Percentiles rank a stretch among this genome's conserved stretches.
These are phyloP conservation scores for Rasamsonia emersonii DNA, from an alignment of 2,329 filamentous ascomycete species.

Conservation along the genomic window DNA sequence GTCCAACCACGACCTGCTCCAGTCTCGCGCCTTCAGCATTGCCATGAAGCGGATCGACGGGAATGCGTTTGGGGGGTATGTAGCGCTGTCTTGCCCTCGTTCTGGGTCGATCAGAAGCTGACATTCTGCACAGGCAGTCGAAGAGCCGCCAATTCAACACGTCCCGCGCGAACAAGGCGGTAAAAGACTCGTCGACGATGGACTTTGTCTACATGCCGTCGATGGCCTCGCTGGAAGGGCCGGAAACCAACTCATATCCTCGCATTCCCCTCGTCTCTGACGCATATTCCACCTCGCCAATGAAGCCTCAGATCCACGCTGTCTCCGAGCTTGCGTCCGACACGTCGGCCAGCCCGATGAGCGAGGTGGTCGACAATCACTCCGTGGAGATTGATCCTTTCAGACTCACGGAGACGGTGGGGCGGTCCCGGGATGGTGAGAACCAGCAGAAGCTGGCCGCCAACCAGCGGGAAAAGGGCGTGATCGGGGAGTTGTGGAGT, in stretches of 20 bases:
- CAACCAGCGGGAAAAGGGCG: conserved; percentile 17
- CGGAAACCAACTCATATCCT: conserved; percentile 22
- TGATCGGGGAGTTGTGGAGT: conserved; percentile 26
- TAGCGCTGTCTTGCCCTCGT: too few relatives aligned
- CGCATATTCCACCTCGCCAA: conserved; percentile 23
- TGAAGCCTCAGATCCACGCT: conserved; percentile 51
- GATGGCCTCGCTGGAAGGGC: conserved; percentile 34
- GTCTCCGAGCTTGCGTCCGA: conserved; percentile 36
- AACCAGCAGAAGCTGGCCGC: conserved; percentile 28
- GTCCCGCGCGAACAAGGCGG: conserved; percentile 46
- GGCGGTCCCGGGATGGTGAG: conserved; percentile 28
- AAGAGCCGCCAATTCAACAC: conserved; percentile 53
- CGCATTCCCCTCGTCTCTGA: conserved; percentile 46
- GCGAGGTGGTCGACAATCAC: conserved; percentile 50
- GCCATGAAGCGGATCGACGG: conserved; percentile 42
- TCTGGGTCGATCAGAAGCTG: too few relatives aligned
- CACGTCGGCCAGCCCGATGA: conserved; percentile 46
- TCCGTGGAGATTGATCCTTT: conserved; percentile 49
- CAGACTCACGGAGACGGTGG: conserved; percentile 45
- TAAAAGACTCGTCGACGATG: conserved; percentile 52
- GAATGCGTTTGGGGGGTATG: conserved; percentile 31
- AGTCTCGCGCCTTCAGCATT: conserved; percentile 47
- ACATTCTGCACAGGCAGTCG: too few relatives aligned
- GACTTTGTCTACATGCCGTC: conserved; percentile 56
- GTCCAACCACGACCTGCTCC: conserved; percentile 44